A percentile compares a stretch with the other conserved stretches of the same genome.
Conservation (phyloP, 768 basidiomycete genomes). For the Lanmaoa pseudosensibilis region DNA sequence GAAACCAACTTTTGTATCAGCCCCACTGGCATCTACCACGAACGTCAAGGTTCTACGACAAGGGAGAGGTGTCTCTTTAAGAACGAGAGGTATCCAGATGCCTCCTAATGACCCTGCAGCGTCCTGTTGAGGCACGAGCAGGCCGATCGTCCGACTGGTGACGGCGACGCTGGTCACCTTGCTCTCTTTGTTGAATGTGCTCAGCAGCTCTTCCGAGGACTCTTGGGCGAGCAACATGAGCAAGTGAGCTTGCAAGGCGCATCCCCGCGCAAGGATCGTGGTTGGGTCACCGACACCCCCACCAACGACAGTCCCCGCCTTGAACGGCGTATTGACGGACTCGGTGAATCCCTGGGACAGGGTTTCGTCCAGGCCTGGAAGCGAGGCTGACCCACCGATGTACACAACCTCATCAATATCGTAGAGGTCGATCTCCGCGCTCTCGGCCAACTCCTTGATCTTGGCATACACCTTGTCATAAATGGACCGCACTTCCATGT, state of each 20-base stretch:
- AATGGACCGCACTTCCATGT: slow-evolving; percentile 58
- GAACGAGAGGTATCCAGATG: slow-evolving; percentile 62
- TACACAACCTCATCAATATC: slow-evolving; percentile 80
- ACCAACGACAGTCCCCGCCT: slow-evolving; percentile 63
- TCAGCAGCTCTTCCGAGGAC: slow-evolving; percentile 51
- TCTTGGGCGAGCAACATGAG: slow-evolving; percentile 49
- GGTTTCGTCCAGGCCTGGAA: slow-evolving; percentile 73
- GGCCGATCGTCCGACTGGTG: slow-evolving; percentile 62
- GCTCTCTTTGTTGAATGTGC: slow-evolving; percentile 47
- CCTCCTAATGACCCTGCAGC: slow-evolving; percentile 50
- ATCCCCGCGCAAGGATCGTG: slow-evolving; percentile 74
- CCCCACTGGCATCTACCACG: slow-evolving; percentile 50
- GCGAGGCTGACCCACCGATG: slow-evolving; percentile 69
- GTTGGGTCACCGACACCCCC: slow-evolving; percentile 78
- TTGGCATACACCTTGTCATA: slow-evolving; percentile 57
- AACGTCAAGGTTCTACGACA: slow-evolving; percentile 59
- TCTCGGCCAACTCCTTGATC: slow-evolving; percentile 51
- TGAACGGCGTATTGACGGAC: slow-evolving; percentile 63
- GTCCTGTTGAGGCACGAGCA: slow-evolving; percentile 57
- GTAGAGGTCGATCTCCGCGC: slow-evolving; percentile 56
- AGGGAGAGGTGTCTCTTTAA: slow-evolving; percentile 72
- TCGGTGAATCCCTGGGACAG: slow-evolving; percentile 56
- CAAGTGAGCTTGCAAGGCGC: slow-evolving; percentile 70
- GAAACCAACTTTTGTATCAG: slow-evolving; percentile 46
- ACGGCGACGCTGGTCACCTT: slow-evolving; percentile 48